These are phyloP conservation scores for Scalesia atractyloides DNA, from an alignment of 129 eudicot species.

Conservation along the genomic window DNA sequence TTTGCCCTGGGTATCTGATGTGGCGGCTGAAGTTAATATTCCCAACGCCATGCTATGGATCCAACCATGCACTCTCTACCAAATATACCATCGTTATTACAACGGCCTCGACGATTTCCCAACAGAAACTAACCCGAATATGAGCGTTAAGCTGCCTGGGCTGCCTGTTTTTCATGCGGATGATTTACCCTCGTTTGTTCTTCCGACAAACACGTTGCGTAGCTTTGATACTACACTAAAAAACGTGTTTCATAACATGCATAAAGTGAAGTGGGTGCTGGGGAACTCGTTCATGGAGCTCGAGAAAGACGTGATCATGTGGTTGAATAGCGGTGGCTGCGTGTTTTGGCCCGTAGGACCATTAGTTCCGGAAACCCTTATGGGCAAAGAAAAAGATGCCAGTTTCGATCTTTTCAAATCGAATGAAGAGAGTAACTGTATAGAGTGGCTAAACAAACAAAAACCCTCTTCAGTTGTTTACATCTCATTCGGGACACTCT, in stretches of 20 bases:
- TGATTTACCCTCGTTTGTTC: conserved; percentile 52
- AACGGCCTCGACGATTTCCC: conserved; percentile 29
- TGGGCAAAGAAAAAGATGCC: conserved; percentile 19
- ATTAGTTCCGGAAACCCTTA: conserved; percentile 30
- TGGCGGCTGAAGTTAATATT: conserved; percentile 31
- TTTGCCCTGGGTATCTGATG: conserved; percentile 49
- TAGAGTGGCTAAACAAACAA: conserved; percentile 42
- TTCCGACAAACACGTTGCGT: conserved; percentile 32
- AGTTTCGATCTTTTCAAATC: conserved; percentile 26
- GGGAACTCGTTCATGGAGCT: conserved; percentile 47
- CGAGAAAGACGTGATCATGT: conserved; percentile 23
- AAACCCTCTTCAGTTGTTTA: conserved; percentile 43
- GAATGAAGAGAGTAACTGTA: conserved; percentile 24
- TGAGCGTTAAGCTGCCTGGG: conserved; percentile 40
- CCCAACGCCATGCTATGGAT: conserved; percentile 55
- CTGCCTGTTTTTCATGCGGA: conserved; percentile 23
- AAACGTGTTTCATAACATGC: conserved; percentile 23
- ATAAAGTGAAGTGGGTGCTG: conserved; percentile 38
- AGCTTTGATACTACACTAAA: conserved; percentile 18
- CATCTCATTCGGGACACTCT: conserved; percentile 47
- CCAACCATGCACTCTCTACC: conserved; percentile 46
- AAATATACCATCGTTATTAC: conserved; percentile 42
- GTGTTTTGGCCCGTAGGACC: conserved; percentile 48
- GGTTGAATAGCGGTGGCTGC: background rate
- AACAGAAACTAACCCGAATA: conserved; percentile 1